A percentile compares a stretch with the other conserved stretches of the same genome.
phyloP scores from a whole-genome alignment of 192 early-diverging fungal species.

The Mortierella hygrophila region DNA sequence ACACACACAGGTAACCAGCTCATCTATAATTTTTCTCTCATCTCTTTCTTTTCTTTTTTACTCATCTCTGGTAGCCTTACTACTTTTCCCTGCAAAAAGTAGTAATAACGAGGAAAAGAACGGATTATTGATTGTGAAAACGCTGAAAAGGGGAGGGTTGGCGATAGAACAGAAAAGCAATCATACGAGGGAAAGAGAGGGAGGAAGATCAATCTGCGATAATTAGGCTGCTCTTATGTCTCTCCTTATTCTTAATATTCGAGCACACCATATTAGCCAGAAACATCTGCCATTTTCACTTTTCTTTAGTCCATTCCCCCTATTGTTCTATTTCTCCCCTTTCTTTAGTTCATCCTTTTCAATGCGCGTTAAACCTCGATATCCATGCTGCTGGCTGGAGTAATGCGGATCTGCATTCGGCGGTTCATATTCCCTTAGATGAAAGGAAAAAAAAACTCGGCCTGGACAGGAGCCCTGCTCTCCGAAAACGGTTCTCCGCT shows the following conservation, averaged over 20 bases:
- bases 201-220: conserved; percentile 7
- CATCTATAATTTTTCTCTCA: not conserved
- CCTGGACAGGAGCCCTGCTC: not conserved
- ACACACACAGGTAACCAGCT: not conserved
- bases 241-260: not conserved
- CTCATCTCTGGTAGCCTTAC: not conserved
- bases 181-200: not conserved
- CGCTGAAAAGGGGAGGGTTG: too few relatives aligned
- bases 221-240: too few relatives aligned
- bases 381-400: too few relatives aligned
- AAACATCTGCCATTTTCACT: not conserved
- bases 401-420: too few relatives aligned
- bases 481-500: not conserved
- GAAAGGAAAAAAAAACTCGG: not conserved
- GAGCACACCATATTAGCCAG: conserved; percentile 8
- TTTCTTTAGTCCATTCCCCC: not conserved
- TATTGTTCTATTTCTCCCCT: too few relatives aligned
- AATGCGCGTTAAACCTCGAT: too few relatives aligned
- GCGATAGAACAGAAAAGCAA: not conserved
- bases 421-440: too few relatives aligned
- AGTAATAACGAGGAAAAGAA: not conserved
- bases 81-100: not conserved
- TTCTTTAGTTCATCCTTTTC: too few relatives aligned
- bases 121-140: too few relatives aligned
- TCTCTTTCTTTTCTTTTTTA: not conserved